Conservation (phyloP, 2,329 filamentous ascomycete genomes). For the Chrysoporthe cubensis region DNA sequence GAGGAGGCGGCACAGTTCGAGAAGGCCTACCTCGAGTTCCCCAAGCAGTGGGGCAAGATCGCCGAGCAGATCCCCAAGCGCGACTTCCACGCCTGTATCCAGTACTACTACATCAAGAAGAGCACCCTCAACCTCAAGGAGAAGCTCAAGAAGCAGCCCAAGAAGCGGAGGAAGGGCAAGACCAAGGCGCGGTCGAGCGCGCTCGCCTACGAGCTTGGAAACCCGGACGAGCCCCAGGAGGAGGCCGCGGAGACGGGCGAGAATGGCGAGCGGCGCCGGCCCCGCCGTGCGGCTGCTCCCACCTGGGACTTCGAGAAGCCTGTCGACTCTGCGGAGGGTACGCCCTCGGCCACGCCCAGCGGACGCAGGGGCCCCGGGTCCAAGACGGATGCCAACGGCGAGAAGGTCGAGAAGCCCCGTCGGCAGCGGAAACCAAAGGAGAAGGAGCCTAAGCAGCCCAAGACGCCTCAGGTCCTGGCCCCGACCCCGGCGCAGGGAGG, state of each 20-base stretch:
- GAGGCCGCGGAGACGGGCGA: constrained; percentile 61
- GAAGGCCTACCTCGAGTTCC: constrained; percentile 72
- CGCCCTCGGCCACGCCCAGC: constrained; percentile 60
- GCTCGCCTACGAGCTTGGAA: constrained; percentile 69
- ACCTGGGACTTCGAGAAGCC: constrained; percentile 69
- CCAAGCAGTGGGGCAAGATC: constrained; percentile 83
- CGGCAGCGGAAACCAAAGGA: constrained; percentile 46
- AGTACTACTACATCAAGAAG: constrained; percentile 84
- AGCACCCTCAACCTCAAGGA: constrained; percentile 77
- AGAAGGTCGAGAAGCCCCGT: constrained; percentile 50
- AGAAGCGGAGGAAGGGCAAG: constrained; percentile 57
- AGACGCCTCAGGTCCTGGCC: constrained; percentile 50
- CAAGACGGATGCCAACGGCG: constrained; percentile 48
- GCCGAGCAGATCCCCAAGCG: constrained; percentile 69
- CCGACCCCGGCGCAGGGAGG: constrained; percentile 46
- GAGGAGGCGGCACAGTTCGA: constrained; percentile 74
- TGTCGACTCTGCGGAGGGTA: constrained; percentile 32
- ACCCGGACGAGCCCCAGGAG: constrained; percentile 60
- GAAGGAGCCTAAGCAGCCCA: constrained; percentile 39
- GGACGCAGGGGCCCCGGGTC: constrained; percentile 49
- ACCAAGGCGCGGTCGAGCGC: constrained; percentile 65
- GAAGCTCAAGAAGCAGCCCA: constrained; percentile 69
- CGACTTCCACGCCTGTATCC: constrained; percentile 79
- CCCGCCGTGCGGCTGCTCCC: constrained; percentile 69
- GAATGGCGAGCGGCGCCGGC: constrained; percentile 62